These are phyloP conservation scores for Diaporthe amygdali DNA, from an alignment of 2,329 filamentous ascomycete species.

Conservation along the genomic window DNA sequence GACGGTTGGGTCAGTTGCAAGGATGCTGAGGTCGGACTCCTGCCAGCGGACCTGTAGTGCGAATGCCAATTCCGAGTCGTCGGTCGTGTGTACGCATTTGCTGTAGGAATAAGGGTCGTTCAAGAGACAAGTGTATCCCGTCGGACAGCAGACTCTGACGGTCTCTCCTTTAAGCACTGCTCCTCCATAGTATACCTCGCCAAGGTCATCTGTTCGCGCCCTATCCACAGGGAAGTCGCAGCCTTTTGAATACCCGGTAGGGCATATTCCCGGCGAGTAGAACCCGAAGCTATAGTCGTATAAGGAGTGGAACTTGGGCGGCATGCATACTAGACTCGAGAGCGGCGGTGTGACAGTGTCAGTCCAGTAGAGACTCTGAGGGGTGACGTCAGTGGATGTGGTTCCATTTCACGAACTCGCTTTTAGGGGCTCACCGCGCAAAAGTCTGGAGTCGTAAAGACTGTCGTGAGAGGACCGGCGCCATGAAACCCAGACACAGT, in stretches of 20 bases:
- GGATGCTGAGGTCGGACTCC: slow-evolving; percentile 25
- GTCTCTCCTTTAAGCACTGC: neutral
- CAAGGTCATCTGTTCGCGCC: neutral
- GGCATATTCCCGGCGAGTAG: slow-evolving; percentile 28
- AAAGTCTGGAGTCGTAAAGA: slow-evolving; percentile 20
- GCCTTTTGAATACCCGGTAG: slow-evolving; percentile 8
- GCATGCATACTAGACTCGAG: slow-evolving; percentile 15
- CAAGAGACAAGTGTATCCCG: slow-evolving; percentile 2
- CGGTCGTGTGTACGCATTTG: slow-evolving; percentile 26
- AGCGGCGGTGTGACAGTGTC: slow-evolving; percentile 12
- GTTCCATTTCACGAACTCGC: neutral
- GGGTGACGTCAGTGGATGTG: slow-evolving; percentile 2
- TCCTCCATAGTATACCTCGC: slow-evolving; percentile 3
- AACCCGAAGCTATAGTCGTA: slow-evolving; percentile 24
- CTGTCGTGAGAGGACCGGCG: slow-evolving; percentile 14
- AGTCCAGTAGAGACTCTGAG: neutral
- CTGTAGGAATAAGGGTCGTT: slow-evolving; percentile 23
- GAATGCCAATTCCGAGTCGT: slow-evolving; percentile 24
- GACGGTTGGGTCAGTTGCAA: slow-evolving; percentile 29
- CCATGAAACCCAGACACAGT: neutral
- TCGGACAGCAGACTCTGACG: slow-evolving; percentile 6
- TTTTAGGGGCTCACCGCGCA: neutral
- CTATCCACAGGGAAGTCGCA: neutral
- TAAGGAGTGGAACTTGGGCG: neutral
- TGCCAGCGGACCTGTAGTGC: slow-evolving; percentile 30